phyloP scores from a whole-genome alignment of 2,329 filamentous ascomycete species.

The Coniella lustricola region DNA sequence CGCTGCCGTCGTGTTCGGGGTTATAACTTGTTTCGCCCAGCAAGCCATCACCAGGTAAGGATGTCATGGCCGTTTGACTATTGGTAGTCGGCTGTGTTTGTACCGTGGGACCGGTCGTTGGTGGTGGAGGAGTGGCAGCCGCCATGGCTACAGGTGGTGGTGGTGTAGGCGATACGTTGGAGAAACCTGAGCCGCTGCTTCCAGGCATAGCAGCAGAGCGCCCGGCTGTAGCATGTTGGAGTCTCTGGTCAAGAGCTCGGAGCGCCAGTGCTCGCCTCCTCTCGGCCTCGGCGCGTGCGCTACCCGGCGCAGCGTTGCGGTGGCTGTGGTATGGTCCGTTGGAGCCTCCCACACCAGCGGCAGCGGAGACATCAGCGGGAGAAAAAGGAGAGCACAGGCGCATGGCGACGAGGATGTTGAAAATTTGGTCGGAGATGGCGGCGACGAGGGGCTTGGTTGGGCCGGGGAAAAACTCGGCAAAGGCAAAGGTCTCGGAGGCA shows the following conservation, averaged over 20 bases:
- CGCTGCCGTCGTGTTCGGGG: constrained; percentile 49
- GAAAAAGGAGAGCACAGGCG: constrained; percentile 82
- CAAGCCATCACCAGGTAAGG: constrained; percentile 43
- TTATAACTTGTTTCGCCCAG: constrained; percentile 65
- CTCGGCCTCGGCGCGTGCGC: constrained; percentile 85
- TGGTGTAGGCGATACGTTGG: constrained; percentile 25
- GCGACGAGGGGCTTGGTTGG: constrained; percentile 71
- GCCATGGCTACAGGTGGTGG: constrained; percentile 37
- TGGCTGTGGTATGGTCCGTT: constrained; percentile 36
- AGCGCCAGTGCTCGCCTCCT: constrained; percentile 80
- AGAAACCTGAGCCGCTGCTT: neutral
- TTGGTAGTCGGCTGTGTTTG: constrained; percentile 50
- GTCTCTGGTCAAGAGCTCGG: constrained; percentile 82
- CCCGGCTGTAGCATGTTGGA: constrained; percentile 68
- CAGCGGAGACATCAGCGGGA: constrained; percentile 67
- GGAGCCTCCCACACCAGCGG: constrained; percentile 44
- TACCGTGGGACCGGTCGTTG: constrained; percentile 46
- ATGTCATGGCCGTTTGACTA: constrained; percentile 52
- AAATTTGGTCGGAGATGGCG: constrained; percentile 66
- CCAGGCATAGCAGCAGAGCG: neutral
- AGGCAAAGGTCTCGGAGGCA: constrained; percentile 91
- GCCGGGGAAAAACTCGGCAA: constrained; percentile 91
- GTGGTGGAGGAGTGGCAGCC: constrained; percentile 28
- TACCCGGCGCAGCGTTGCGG: constrained; percentile 52
- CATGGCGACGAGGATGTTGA: constrained; percentile 65